Base-by-base conservation (phyloP, 768 basidiomycete genomes). In the Rubroboletus pulcherrimus region DNA sequence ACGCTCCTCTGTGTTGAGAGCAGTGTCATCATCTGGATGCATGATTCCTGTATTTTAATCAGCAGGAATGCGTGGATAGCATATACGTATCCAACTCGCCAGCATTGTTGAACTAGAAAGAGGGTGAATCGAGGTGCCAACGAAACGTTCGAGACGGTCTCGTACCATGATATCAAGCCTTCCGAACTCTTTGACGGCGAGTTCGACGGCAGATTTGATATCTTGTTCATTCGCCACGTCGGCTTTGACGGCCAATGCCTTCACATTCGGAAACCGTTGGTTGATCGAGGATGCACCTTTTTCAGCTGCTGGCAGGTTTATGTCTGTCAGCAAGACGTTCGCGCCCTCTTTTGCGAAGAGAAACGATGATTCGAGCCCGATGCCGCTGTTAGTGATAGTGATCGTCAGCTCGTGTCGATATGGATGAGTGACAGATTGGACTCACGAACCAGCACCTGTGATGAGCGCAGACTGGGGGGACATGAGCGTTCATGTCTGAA, bases 281-380 rank as follows among this genome's bases (percentile, higher is more conserved):
- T 74, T 66, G 69, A 98, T 86, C 43, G 86, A 66, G 30, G 75
- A 77, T 17, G 80, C 85, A 3, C 79, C 86, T 50, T 80, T 86
- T 69, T 92, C 75, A 5, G 84, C 93, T 26, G 85, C 88, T 21
- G 78, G 74, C 24, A 85, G 61, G 71, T 94, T 97, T 70, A 98
- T 84, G 70, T 99, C 97, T 34, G 86, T 89, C 42, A 95, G 82
- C 42, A 98, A 69, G 57, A 98, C 85, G 64, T 87, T 83, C n/a
- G 93, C 93, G 26, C 96, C 95, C 71, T 99, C 97, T 58, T 83
- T 81, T 2, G 96, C 96, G 70, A 99, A 99, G 44, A 98, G 81
- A 57, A 98, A 79, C n/a, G 93, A 86, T 0, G 94, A 89, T 75
- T 99, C 94, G 46, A 98, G 82, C 29, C 97, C 97, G 71, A 99